Base-by-base conservation (phyloP, 495 filamentous ascomycete species). In the Talaromyces wortmannii region DNA sequence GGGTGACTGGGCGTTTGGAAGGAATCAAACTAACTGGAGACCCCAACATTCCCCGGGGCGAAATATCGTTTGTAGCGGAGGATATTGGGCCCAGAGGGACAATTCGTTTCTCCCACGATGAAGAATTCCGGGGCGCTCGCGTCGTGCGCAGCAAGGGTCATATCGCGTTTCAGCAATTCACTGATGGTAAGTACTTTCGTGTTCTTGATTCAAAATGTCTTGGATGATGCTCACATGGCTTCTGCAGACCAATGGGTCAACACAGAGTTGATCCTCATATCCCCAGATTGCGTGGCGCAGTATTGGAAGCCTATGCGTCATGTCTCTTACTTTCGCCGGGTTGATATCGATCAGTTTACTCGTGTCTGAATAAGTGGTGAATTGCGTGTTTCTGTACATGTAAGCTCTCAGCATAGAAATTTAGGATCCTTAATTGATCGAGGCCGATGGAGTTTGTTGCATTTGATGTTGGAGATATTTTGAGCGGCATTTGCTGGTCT, bases 11-110 rank as follows among this genome's bases (percentile, higher is more conserved):
- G 11, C 72, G 82, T 15, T 57, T 96, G 5, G 83, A 89, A 60
- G 92, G 86, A 0, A 81, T 96, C 64, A 97, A 97, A 64, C 71
- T 97, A 32, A 97, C 92, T 0, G 92, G 92, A 3, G 92, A 97
- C 59, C 80, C 83, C 0, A 94, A 96, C 59, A 83, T 97, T 17
- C 92, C 91, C 6, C 79, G 91, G 42, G 92, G 92, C 13, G 85
- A 95, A 62, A 81, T 82, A 56, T 88, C 89, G 0, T 97, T 92
- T 63, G 71, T 87, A 6, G 84, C 85, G 0, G 79, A 89, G 17
- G 89, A 96, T 61, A 83, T 96, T 31, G 85, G 88, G 0, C 69
- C 76, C 0, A 67, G 56, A 3, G 90, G 88, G 7, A 63, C 83
- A 13, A 45, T 87, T 29, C 72, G 83, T 11, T 74, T 82, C n/a